Base-by-base conservation (phyloP, 192 early-diverging fungal genomes). In the Gaertneriomyces semiglobifer region DNA sequence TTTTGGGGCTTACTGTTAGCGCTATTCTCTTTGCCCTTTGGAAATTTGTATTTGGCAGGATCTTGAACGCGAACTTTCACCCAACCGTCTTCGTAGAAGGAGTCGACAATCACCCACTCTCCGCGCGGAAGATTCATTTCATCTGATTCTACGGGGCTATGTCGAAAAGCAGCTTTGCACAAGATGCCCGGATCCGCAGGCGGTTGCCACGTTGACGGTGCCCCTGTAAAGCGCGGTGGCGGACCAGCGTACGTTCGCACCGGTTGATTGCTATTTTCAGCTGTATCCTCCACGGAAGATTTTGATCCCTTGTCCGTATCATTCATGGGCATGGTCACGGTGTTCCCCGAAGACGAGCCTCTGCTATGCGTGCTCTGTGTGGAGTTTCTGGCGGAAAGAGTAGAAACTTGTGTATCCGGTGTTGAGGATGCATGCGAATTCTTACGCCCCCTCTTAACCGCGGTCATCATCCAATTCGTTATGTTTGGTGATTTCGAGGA, bases 51-150 rank as follows among this genome's bases (percentile, higher is more conserved):
- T 16, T 57, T 43, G 20, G 58, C n/a, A 20, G 65, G 65, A 11
- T 66, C 55, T 8, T 48, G 7, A 16, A 47, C 14, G 47, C 57
- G 53, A 9, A 60, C 55, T 6, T 44, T 39, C 4, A 41, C 44
- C 65, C 65, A 66, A 11, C 65, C 65, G 25, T 66, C 65, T 33
- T 66, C 65, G 45, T 39, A 66, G 44, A 66, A 66, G 6, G 46
- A n/a, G 44, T 66, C 65, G 44, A 58, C 55, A 6, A 56, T 44
- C 7, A 66, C 65, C 14, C 25, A 66, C 40, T 66, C 65, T n/a
- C 56, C 56, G 18, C 65, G 53, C 12, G 25, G 44, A 38, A 66
- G 20, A 8, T 53, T 12, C 65, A 66, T 59, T 44, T 66, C 65
- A 40, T 66, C 65, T 39, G 42, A 7, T 33, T 66, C 54, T 16